Conservation (phyloP, 768 basidiomycete species). For the Tubosaeta brunneosetosa region DNA sequence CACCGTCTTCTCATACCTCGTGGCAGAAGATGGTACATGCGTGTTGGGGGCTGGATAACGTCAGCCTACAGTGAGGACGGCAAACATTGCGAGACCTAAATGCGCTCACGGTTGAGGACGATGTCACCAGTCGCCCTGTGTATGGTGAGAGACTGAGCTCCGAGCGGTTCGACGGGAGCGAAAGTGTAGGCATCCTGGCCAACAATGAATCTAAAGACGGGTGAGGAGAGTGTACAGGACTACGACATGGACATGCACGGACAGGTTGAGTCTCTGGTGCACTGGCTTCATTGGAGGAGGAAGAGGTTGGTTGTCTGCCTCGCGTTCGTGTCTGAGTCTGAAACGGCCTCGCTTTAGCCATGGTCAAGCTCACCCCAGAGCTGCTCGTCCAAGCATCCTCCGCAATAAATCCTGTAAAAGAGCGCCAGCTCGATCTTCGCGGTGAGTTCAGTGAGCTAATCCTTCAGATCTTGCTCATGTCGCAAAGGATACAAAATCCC, state of each 20-base stretch:
- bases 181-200: conserved; percentile 76
- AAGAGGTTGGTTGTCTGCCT: conserved; percentile 12
- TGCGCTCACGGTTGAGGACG: conserved; percentile 57
- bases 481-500: conserved; percentile 85
- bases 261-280: conserved; percentile 74
- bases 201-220: conserved; percentile 51
- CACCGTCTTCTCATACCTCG: conserved; percentile 58
- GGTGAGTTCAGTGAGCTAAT: conserved; percentile 43
- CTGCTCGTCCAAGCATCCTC: conserved; percentile 79
- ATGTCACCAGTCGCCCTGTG: conserved; percentile 74
- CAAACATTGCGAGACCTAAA: not conserved
- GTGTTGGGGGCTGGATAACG: conserved; percentile 46
- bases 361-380: conserved; percentile 93
- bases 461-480: conserved; percentile 11
- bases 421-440: conserved; percentile 88
- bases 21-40: conserved; percentile 48
- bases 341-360: conserved; percentile 30
- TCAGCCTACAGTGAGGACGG: not conserved
- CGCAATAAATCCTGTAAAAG: conserved; percentile 76
- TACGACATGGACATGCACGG: conserved; percentile 24
- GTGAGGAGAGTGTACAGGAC: not conserved
- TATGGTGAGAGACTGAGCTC: conserved; percentile 65
- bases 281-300: conserved; percentile 53
- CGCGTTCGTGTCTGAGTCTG: conserved; percentile 32
- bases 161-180: conserved; percentile 57